A percentile compares a stretch with the other conserved stretches of the same genome.
phyloP scores from a whole-genome alignment of 164 flowering plant species.

The Kingdonia uniflora region DNA sequence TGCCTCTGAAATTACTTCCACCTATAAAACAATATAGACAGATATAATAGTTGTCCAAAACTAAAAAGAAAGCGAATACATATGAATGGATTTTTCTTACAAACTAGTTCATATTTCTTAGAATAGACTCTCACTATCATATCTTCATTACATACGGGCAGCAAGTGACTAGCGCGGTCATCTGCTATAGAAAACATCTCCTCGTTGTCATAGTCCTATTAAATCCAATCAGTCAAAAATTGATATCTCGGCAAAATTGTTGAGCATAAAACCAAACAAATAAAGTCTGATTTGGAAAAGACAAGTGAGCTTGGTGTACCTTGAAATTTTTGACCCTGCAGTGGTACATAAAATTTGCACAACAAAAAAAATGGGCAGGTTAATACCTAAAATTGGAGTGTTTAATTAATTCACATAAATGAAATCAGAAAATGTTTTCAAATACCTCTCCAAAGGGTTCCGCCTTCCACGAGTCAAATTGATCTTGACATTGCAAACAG shows the following conservation, averaged over 20 bases:
- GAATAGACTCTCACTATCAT: constrained; percentile 69
- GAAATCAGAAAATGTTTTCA: constrained; percentile 5
- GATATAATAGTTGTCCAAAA: not conserved
- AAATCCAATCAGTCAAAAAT: constrained; percentile 7
- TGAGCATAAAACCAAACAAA: no score
- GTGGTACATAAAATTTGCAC: constrained; percentile 14
- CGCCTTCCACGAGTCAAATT: constrained; percentile 82
- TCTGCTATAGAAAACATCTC: constrained; percentile 36
- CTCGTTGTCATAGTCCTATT: constrained; percentile 49
- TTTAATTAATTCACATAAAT: not conserved
- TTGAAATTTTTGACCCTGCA: constrained; percentile 63
- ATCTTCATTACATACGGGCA: constrained; percentile 50
- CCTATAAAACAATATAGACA: constrained; percentile 26
- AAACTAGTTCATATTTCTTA: constrained; percentile 56
- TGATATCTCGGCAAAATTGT: not conserved
- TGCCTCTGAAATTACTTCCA: constrained; percentile 62
- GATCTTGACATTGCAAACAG: constrained; percentile 74
- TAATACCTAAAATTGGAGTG: constrained; percentile 1
- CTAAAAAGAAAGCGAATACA: not conserved
- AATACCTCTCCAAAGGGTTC: constrained; percentile 87
- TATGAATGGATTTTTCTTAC: constrained; percentile 5
- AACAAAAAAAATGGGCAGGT: constrained; percentile 4
- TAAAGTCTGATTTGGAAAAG: no score
- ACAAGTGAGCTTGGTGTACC: constrained; percentile 38
- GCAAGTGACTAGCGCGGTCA: constrained; percentile 48